Evolutionary conservation across 2,329 filamentous ascomycete genomes (phyloP), one percentile per base, ranked within the genome.

Genomic region (Escovopsis weberi): DNA sequence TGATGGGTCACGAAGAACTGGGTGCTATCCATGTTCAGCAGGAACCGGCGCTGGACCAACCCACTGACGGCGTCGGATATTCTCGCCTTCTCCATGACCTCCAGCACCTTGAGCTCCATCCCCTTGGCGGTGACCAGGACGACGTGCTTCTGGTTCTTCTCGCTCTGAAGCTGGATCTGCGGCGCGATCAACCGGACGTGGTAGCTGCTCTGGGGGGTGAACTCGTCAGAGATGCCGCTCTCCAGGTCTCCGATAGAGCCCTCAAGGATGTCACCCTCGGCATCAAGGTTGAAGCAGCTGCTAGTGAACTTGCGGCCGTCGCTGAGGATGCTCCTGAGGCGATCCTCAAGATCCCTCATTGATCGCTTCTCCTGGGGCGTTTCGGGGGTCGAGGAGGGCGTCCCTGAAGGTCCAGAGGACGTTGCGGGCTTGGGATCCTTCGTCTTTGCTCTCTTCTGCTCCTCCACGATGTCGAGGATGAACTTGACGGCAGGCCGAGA

Each of bases 1-100:
- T 89, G 84, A 48, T 89, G 89, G 1, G 89, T 91, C 40, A 98
- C 88, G 52, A 98, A 99, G 63, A 98, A 95, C 59, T 99, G 91
- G 26, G 93, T 82, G 56, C 89, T 94, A 62, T 98, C 91, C 83
- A 96, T 95, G 51, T 87, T 85, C 48, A 95, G 80, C 26, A 88
- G 77, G 65, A 96, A 95, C 7, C 91, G 82, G 33, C 88, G 82
- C 59, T 98, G 93, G 2, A 98, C 89, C 38, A 99, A 73, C 42
- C 91, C 93, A 55, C 86, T 94, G 54, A 99, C 87, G 51, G 85
- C 82, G 58, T 99, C 91, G 39, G 80, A 88, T 44, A 96, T 77
- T 47, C 91, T 77, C 54, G 87, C 82, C 62, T 94, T 95, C 64
- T 98, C 91, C 83, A 96, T 94, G 53, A 98, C 89, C 50, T 95